Evolutionary conservation across 495 filamentous ascomycete genomes (phyloP).

Genomic region (Xylaria sp.): DNA sequence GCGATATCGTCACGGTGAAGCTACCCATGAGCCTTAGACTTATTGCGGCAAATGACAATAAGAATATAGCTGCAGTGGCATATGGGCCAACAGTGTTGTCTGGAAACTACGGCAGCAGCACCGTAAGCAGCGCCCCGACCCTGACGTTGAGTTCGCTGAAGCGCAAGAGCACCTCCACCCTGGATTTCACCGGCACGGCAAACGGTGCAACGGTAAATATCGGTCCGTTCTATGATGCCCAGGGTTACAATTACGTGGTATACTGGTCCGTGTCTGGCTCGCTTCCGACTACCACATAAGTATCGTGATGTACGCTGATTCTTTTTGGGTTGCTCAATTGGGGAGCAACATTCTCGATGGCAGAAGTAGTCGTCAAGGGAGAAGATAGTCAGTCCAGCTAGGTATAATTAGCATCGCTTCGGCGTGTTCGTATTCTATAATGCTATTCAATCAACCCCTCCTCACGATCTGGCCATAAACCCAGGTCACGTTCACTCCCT

Average conservation of each 20-base stretch:
- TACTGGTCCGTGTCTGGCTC: conserved; percentile 30
- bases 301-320: not conserved
- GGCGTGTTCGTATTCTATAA: not conserved
- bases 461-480: not conserved
- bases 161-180: conserved; percentile 13
- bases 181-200: conserved; percentile 30
- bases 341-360: not conserved
- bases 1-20: conserved; percentile 42
- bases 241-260: conserved; percentile 33
- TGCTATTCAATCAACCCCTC: not conserved
- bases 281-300: conserved; percentile 7
- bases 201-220: conserved; percentile 28
- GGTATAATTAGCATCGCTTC: too few species aligned
- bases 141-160: conserved; percentile 28
- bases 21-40: conserved; percentile 43
- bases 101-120: conserved; percentile 41
- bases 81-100: conserved; percentile 44
- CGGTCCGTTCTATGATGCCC: conserved; percentile 29
- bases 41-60: conserved; percentile 45
- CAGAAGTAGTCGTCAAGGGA: not conserved
- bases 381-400: not conserved
- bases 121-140: conserved; percentile 14
- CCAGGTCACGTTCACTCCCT: not conserved
- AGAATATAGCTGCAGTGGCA: conserved; percentile 40
- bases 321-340: not conserved